Evolutionary conservation across 2,329 filamentous ascomycete species (phyloP), one percentile per base, ranked within the genome.

Genomic region (Podosphaera fusca): DNA sequence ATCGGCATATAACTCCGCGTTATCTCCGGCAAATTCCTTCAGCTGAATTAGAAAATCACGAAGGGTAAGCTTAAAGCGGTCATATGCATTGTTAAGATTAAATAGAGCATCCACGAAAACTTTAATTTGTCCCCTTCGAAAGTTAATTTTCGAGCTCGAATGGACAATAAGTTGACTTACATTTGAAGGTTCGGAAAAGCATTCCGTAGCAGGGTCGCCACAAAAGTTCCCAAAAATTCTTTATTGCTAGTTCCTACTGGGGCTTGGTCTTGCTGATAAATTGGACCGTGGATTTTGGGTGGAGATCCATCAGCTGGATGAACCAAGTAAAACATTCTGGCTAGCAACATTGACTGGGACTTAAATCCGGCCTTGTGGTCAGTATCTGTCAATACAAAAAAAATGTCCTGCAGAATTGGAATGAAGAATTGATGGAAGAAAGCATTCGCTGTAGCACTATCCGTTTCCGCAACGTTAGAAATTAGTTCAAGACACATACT

Each of bases 351-450:
- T 2, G 89, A 89, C 72, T 98, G 92, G 7, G 89, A 92, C 76
- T 98, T 98, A 76, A 98, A 98, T 0, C 92, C 92, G 60, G 92
- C 92, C 75, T 98, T 98, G 77, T 98, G 92, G 65, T 98, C 92
- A 59, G 85, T 90, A 67, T 98, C 92, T 0, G 92, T 96, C 55
- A 98, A 78, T 47, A 98, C 92, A 66, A 95, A 98, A 76, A 98
- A 94, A 12, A 98, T 88, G 65, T 98, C 92, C 70, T 98, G 92
- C 55, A 98, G 75, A 62, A 98, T 96, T 1, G 86, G 82, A 56
- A 94, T 82, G 70, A 92, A 98, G 74, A 96, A 98, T 68, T 89
- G 88, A 70, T 94, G 88, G 81, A 98, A 98, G 76, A 98, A 98
- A 47, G 87, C 82, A 64, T 88, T 94, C 61, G 89, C 86, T 0